phyloP scores from a whole-genome alignment of 164 flowering plant genomes.

The Sedum album region DNA sequence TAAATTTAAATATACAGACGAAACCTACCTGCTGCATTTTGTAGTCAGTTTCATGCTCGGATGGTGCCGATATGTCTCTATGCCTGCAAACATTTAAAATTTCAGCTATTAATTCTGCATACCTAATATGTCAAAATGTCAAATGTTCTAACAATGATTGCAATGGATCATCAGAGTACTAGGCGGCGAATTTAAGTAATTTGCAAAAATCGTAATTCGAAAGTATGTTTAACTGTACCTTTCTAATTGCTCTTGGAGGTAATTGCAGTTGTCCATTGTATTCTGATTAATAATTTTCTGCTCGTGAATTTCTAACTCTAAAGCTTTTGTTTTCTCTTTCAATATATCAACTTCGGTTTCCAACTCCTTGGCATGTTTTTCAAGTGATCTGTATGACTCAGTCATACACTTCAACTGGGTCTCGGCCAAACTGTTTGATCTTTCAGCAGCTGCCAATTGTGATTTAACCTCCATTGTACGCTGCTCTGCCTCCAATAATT shows the following conservation, averaged over 20 bases:
- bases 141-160: no score
- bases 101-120: neutral
- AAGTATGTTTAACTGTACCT: constrained; percentile 38
- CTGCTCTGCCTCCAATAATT: constrained; percentile 61
- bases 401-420: constrained; percentile 98
- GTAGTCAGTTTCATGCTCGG: constrained; percentile 36
- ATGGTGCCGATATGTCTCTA: constrained; percentile 28
- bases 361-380: constrained; percentile 56
- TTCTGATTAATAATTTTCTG: constrained; percentile 53
- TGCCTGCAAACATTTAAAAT: constrained; percentile 23
- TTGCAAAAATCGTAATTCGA: no score
- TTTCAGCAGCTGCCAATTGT: constrained; percentile 64
- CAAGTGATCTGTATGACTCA: constrained; percentile 88
- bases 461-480: constrained; percentile 58
- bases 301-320: constrained; percentile 66
- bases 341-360: constrained; percentile 57
- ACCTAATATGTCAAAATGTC: neutral
- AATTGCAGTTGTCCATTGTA: constrained; percentile 51
- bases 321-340: constrained; percentile 35
- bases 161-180: no score
- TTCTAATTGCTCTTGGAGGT: constrained; percentile 61
- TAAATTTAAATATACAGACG: neutral
- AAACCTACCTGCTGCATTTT: constrained; percentile 56
- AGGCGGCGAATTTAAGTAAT: no score
- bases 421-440: constrained; percentile 74